Conservation (phyloP, 2,329 filamentous ascomycete genomes). For the Truncatella angustata region DNA sequence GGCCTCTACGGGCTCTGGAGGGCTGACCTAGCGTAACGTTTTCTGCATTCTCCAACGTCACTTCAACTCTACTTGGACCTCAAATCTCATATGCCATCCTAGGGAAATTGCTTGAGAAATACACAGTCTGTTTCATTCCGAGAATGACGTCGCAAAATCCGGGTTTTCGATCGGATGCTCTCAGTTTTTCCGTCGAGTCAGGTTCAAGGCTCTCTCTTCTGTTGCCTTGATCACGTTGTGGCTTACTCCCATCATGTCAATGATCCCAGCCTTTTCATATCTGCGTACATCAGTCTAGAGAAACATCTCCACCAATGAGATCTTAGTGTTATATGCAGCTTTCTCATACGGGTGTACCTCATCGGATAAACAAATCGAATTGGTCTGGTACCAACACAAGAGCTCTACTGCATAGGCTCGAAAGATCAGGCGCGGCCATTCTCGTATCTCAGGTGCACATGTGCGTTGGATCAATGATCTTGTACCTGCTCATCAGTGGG, state of each 20-base stretch:
- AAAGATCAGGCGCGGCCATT: too few relatives aligned
- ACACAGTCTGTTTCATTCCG: too few relatives aligned
- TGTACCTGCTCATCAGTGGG: too few relatives aligned
- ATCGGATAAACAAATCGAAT: neutral
- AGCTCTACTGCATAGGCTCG: too few relatives aligned
- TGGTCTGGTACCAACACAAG: neutral
- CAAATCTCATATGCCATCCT: neutral
- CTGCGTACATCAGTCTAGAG: neutral
- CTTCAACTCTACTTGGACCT: slow-evolving; percentile 3
- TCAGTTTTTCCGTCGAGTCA: too few relatives aligned
- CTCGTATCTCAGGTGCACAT: too few relatives aligned
- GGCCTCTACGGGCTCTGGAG: too few relatives aligned
- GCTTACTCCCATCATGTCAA: neutral
- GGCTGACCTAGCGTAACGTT: neutral
- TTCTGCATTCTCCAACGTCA: neutral
- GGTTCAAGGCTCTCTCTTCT: too few relatives aligned
- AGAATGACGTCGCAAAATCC: too few relatives aligned
- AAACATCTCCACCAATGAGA: slow-evolving; percentile 4
- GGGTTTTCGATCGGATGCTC: too few relatives aligned
- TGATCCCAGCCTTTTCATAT: neutral
- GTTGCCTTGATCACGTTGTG: neutral
- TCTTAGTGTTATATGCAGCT: neutral
- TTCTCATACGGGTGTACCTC: slow-evolving; percentile 1
- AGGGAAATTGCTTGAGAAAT: too few relatives aligned
- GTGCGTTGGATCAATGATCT: too few relatives aligned